Evolutionary conservation across 106 monocot genomes (phyloP), one percentile per base, ranked within the genome.

Genomic region (Chionographis japonica): DNA sequence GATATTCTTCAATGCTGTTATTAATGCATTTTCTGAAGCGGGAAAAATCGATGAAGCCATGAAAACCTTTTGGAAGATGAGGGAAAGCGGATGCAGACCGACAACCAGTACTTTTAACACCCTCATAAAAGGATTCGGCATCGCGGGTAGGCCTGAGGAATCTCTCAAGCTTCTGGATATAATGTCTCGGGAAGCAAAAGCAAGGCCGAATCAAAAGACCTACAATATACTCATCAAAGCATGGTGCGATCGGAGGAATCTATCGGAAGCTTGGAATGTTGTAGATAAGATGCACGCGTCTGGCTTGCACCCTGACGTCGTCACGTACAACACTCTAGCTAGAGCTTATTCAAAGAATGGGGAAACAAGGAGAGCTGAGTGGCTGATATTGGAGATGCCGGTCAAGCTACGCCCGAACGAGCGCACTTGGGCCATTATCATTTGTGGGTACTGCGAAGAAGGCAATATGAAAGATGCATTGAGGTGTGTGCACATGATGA

Each of bases 211-310:
- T 60, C 74, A 72, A 54, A 85, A 78, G 70, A 86, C 94, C 55
- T 91, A 83, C 74, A 95, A 95, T 69, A 88, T 88, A 65, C 76
- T 95, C 10, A 86, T 95, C 65, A 91, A 88, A 79, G 91, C 88
- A 37, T 91, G 91, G 91, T 88, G 91, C 61, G 91, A 88, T 69
- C 60, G 77, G 70, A 18, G 81, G 64, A 91, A 84, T 50, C 66
- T 91, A 12, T 70, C 50, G 11, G 86, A 91, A 86, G 94, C 88
- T 59, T 91, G 94, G 94, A 84, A 91, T 61, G 67, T 67, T 3
- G 60, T 95, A 38, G 35, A 69, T 55, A 84, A 81, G 72, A 91
- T 95, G 91, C 60, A 71, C 52, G 73, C 73, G 58, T 72, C 63
- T 77, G 86, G 88, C 11, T 58, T 86, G 6, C 51, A 58, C 54